phyloP scores from a whole-genome alignment of 805 yeast genomes.

The Diddensiella transvaalensis region DNA sequence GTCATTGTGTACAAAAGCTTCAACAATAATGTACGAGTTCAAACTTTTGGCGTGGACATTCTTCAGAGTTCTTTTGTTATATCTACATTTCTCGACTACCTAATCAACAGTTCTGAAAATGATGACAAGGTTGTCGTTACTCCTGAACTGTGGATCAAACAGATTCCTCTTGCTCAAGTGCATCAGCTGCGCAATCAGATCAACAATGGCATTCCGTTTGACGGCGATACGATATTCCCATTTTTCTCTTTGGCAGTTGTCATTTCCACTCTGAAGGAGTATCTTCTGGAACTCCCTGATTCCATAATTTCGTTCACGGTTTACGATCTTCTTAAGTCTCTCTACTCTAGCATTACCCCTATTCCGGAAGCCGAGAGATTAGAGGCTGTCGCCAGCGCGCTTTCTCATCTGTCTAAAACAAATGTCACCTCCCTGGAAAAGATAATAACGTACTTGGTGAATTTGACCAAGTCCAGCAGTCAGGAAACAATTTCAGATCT shows the following conservation, averaged over 20 bases:
- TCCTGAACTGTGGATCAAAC: conserved; percentile 47
- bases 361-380: conserved; percentile 6
- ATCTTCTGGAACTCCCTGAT: conserved; percentile 71
- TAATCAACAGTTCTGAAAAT: conserved; percentile 21
- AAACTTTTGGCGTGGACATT: conserved; percentile 77
- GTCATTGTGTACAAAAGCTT: conserved; percentile 71
- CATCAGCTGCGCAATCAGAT: conserved; percentile 53
- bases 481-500: conserved; percentile 12
- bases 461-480: neutral
- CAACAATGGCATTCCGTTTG: conserved; percentile 33
- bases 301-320: conserved; percentile 60
- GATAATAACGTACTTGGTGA: conserved; percentile 21
- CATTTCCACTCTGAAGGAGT: conserved; percentile 60
- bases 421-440: conserved; percentile 21
- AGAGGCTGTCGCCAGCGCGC: conserved; percentile 21
- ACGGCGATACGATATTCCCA: conserved; percentile 33
- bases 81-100: conserved; percentile 54
- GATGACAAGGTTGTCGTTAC: conserved; percentile 38
- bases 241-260: conserved; percentile 47
- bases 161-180: conserved; percentile 51
- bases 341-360: conserved; percentile 39
- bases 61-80: conserved; percentile 61
- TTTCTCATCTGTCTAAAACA: conserved; percentile 25
- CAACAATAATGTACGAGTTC: conserved; percentile 51
- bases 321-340: conserved; percentile 58